Conservation (phyloP, 129 eudicot species). For the Ambrosia trifida region DNA sequence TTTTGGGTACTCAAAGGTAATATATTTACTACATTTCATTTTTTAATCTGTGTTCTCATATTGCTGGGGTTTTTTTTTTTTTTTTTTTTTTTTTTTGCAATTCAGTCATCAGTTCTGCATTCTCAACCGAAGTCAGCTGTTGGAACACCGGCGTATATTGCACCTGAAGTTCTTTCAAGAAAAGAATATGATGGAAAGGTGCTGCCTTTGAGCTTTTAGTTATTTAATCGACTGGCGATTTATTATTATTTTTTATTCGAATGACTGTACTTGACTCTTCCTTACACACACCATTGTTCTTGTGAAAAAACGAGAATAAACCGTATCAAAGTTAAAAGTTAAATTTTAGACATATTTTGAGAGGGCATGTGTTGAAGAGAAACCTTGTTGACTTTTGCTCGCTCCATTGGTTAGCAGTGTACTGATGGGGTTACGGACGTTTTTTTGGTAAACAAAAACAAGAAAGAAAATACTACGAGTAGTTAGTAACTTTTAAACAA, state of each 20-base stretch:
- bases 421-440: too few species aligned
- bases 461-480: too few species aligned
- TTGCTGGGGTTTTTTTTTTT: background rate
- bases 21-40: background rate
- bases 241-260: background rate
- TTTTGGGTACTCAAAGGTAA: conserved; percentile 85
- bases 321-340: background rate
- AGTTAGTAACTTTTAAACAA: background rate
- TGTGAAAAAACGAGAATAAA: background rate
- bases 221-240: background rate
- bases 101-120: conserved; percentile 69
- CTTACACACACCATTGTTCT: background rate
- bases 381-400: background rate
- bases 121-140: conserved; percentile 81
- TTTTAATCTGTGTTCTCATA: background rate
- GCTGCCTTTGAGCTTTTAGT: conserved; percentile 23
- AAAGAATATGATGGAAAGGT: conserved; percentile 84
- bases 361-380: background rate
- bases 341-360: background rate
- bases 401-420: too few species aligned
- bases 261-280: background rate
- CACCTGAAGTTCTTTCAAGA: conserved; percentile 68
- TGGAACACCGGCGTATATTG: conserved; percentile 84
- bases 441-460: too few species aligned
- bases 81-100: conserved; percentile 11